These are phyloP conservation scores for Diospyros kaki DNA, from an alignment of 148 eudicot species.

Conservation along the genomic window DNA sequence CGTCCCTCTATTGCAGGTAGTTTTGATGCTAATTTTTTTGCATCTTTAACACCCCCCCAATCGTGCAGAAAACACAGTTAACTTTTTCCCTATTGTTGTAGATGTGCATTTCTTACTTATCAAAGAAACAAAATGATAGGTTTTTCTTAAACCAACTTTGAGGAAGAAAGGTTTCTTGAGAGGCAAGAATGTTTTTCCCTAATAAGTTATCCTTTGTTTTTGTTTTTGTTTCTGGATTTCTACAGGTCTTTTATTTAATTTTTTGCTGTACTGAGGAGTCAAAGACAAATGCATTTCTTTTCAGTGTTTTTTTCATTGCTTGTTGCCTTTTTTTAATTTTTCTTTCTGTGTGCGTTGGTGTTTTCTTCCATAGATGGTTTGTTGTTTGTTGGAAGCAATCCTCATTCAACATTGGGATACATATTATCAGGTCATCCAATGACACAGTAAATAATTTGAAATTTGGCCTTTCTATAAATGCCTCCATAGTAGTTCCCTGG, in stretches of 20 bases:
- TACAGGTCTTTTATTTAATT: background rate
- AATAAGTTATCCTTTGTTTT: background rate
- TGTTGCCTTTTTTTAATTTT: background rate
- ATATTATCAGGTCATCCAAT: no score
- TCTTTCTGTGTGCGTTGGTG: background rate
- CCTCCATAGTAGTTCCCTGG: no score
- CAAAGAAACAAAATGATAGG: background rate
- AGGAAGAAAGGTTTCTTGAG: constrained; percentile 6
- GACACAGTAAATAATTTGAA: no score
- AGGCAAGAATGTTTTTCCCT: background rate
- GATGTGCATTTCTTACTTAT: no score
- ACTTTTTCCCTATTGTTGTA: no score
- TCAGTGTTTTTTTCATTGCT: background rate
- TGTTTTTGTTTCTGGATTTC: background rate
- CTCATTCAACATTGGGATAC: no score
- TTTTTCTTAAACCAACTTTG: background rate
- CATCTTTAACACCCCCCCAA: background rate
- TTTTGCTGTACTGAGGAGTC: no score
- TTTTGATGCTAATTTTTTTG: background rate
- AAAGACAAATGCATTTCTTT: background rate
- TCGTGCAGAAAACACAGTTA: no score
- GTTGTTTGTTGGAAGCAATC: no score
- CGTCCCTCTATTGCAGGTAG: constrained; percentile 96
- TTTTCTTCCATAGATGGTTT: no score
- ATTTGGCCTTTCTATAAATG: no score